Evolutionary conservation across 2,329 filamentous ascomycete genomes (phyloP).

Genomic region (Neoascochyta sp.): DNA sequence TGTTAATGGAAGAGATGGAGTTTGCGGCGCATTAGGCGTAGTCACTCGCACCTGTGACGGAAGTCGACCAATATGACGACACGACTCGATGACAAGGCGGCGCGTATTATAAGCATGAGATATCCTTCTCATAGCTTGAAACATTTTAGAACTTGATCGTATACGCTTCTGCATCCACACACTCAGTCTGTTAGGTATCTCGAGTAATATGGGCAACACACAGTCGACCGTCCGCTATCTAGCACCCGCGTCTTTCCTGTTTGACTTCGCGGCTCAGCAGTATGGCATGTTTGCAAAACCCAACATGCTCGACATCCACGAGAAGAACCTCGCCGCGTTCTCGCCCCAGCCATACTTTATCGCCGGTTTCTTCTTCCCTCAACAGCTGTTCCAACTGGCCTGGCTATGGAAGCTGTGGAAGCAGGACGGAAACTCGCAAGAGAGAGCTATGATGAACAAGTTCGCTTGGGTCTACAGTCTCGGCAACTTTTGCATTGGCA

Average conservation of each 20-base stretch:
- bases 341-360: constrained; percentile 58
- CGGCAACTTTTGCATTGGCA: constrained; percentile 58
- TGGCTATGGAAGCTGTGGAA: constrained; percentile 58
- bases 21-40: too few relatives aligned
- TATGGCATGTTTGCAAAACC: constrained; percentile 57
- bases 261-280: constrained; percentile 57
- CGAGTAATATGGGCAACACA: constrained; percentile 53
- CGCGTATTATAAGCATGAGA: too few relatives aligned
- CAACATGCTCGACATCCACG: constrained; percentile 59
- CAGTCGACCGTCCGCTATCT: constrained; percentile 54
- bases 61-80: too few relatives aligned
- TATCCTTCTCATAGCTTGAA: too few relatives aligned
- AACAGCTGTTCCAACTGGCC: constrained; percentile 56
- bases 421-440: constrained; percentile 44
- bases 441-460: constrained; percentile 50
- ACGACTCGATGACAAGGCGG: too few relatives aligned
- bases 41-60: too few relatives aligned
- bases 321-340: constrained; percentile 57
- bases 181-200: too few relatives aligned
- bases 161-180: too few relatives aligned
- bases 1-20: too few relatives aligned
- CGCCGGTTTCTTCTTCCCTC: constrained; percentile 58
- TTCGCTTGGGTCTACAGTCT: constrained; percentile 55
- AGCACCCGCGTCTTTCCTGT: constrained; percentile 53
- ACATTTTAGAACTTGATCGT: too few relatives aligned